Percentiles rank a stretch among this genome's conserved stretches.
Conservation (phyloP, 139 green algal species). For the Diplosphaera chodatii region DNA sequence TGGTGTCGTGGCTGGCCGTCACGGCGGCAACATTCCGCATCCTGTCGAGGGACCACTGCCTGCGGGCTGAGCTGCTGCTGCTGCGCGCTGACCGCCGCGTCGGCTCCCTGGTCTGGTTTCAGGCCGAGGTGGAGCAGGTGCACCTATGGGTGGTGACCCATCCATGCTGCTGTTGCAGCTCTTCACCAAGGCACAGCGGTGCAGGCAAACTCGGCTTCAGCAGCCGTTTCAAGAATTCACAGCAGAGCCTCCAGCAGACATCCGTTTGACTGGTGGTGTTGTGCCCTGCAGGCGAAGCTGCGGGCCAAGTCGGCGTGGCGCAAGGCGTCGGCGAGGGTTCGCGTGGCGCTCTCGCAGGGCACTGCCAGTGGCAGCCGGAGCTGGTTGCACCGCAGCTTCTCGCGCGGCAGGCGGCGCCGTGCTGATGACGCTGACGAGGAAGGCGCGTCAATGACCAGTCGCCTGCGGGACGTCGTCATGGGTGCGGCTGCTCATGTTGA, state of each 20-base stretch:
- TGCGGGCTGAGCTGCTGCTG: background rate
- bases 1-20: background rate
- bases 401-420: no score
- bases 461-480: background rate
- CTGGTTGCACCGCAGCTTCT: background rate
- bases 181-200: no score
- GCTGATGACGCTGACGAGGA: background rate
- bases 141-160: background rate
- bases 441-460: background rate
- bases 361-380: no score
- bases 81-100: background rate
- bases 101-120: slow-evolving; percentile 14
- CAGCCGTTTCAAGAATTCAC: no score
- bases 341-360: background rate
- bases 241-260: no score
- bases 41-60: background rate
- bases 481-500: background rate
- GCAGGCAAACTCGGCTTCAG: no score
- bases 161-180: background rate
- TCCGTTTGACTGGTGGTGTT: no score
- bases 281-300: background rate
- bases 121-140: background rate
- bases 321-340: background rate
- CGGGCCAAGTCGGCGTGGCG: background rate
- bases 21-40: background rate